Evolutionary conservation across 306 rosid genomes (phyloP), one percentile per base, ranked within the genome.

Genomic region (Castanea crenata): DNA sequence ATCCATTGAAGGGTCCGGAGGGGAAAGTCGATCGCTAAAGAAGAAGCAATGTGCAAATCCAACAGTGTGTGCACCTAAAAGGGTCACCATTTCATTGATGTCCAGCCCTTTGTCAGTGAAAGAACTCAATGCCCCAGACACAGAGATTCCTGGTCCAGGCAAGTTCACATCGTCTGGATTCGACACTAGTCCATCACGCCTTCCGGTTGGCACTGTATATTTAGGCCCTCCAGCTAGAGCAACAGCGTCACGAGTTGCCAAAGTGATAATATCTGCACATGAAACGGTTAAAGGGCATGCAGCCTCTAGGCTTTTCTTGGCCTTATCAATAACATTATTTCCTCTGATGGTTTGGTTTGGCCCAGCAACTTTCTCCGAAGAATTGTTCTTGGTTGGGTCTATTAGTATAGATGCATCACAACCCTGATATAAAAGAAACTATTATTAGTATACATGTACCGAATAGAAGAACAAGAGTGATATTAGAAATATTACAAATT

Each of bases 371-470:
- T 86, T 91, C 80, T 85, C 90, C 0, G 90, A 72, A 0, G 57
- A 12, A 27, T 63, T 82, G 2, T n/a, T 32, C 10, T 6, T 35
- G 3, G 85, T 84, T 1, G 91, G 78, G 41, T 86, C 84, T 51
- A 89, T 85, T 0, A 91, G 87, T 41, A 89, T 81, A 16, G 91
- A 91, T 29, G 93, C 91, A 78, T 91, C 97, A 71, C 92, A 89
- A 5, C 89, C 93, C 92, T 89, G 38, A 11, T 69, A 80, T 46
- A 15, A 6, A 29, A 55, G 32, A 13, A 68, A 41, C 15, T 3
- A 32, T 21, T 44, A 3, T 3, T 5, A 31, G 46, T 74, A 4
- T 16, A 62, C 32, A 27, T 61, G 21, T 5, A 27, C 14, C 8
- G 3, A 41, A 41, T 8, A 41, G 46, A 41, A 41, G 23, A 11